Evolutionary conservation across 345 rosid species (phyloP), one percentile per base, ranked within the genome.

Genomic region (Linum lewisii): DNA sequence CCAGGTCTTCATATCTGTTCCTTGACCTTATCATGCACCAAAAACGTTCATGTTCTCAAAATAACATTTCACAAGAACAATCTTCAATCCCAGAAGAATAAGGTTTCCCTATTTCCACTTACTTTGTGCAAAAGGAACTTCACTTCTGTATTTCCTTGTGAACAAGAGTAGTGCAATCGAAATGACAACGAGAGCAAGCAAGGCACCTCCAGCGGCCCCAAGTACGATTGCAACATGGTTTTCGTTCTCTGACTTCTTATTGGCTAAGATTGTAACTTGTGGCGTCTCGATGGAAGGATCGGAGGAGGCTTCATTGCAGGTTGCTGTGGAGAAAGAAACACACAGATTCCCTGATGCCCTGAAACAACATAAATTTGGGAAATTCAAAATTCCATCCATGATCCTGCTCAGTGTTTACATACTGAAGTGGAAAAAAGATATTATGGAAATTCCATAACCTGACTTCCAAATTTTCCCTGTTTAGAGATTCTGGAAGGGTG

Each of bases 291-390:
- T 73, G 15, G 95, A 70, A 62, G 87, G 73, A 65, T 67, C 80
- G 47, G 90, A 80, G 7, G 90, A 77, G 32, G n/a, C n/a, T 63
- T 80, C 82, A n/a, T 29, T 29, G 34, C n/a, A n/a, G 0, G 88
- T 72, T 56, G 74, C 63, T 3, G 81, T 73, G 24, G 86, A 70
- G 70, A 88, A 88, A 21, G 90, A 84, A 73, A 88, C 87, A 51
- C 98, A 88, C 62, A 75, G 68, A 66, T 29, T 91, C n/a, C n/a
- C 98, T 37, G 74, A 73, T 79, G 79, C 81, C 72, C 98, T 88
- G 84, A 57, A 66, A 21, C 58, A 55, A 57, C 16, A 15, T 29
- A n/a, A n/a, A n/a, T n/a, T 42, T 42, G 47, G 47, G 16, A 42
- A 42, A 14, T 42, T 42, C 18, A 42, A 42, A 42, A 16, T 11